Base-by-base conservation (phyloP, 371 early-diverging fungal genomes). In the Actinomortierella wolfii region DNA sequence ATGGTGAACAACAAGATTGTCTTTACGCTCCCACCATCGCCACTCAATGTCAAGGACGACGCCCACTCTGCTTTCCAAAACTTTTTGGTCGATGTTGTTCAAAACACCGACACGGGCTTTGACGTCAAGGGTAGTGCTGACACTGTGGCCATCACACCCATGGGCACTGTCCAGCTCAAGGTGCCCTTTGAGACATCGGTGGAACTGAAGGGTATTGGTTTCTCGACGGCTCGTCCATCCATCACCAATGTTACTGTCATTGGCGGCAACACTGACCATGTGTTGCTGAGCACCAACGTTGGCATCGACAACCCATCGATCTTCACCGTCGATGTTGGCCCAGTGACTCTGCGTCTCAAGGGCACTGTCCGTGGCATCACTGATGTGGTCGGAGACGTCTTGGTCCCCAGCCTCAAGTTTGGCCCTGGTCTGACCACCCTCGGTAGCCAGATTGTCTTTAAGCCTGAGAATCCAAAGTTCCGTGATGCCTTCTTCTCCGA, bases 231-330 rank as follows among this genome's bases (percentile, higher is more conserved):
- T 48, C 62, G 79, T 0, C 81, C 84, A 5, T 75, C 80, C 0
- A 61, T 64, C 7, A 71, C 83, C 46, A 71, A 80, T 39, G 62
- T 83, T 21, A 83, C 81, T 40, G 81, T 83, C 40, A 64, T 68
- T 29, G 83, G 77, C 34, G 86, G 86, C 9, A 66, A 57, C 1
- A 49, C 76, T 20, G 69, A 77, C 14, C 54, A 67, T 47, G 56
- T 86, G 11, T 55, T 64, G 15, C 64, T 86, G 41, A 41, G 61
- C n/a, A 81, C 80, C 53, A 74, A 73, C 42, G 77, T 78, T 21
- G 67, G 76, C 39, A 81, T 86, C 76, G 45, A 45, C 60, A 86
- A 86, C 54, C 86, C 86, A 13, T 81, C 86, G 1, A 78, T 76
- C 52, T 80, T 84, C 57, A 65, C 73, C 2, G 83, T 86, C 59